These are phyloP conservation scores for Fusarium robinianum DNA, from an alignment of 2,329 filamentous ascomycete genomes.

Conservation along the genomic window DNA sequence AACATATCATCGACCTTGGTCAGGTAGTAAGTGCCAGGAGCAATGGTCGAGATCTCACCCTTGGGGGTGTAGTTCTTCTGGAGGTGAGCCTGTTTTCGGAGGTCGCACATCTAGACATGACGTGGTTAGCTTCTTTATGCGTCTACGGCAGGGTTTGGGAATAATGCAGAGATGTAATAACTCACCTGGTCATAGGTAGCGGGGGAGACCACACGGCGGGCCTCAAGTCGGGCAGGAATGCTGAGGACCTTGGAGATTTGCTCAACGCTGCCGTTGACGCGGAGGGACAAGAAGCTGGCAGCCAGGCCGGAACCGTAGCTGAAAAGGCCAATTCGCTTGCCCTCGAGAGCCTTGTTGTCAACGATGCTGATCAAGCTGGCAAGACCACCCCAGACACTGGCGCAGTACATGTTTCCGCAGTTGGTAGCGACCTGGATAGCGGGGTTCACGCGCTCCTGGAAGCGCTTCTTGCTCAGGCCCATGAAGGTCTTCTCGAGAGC, in stretches of 20 bases:
- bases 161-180: conserved; percentile 16
- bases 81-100: conserved; percentile 82
- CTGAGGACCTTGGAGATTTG: conserved; percentile 69
- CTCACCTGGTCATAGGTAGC: conserved; percentile 75
- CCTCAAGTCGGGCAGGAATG: conserved; percentile 69
- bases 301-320: conserved; percentile 79
- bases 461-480: conserved; percentile 81
- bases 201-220: conserved; percentile 68
- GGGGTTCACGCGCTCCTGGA: conserved; percentile 75
- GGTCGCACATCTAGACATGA: conserved; percentile 68
- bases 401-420: conserved; percentile 72
- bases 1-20: conserved; percentile 84
- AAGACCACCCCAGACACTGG: conserved; percentile 76
- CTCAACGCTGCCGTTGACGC: conserved; percentile 71
- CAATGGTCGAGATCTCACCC: conserved; percentile 69
- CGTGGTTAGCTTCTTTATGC: conserved; percentile 27
- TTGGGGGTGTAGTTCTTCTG: conserved; percentile 77
- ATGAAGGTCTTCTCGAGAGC: conserved; percentile 86
- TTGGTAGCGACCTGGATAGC: conserved; percentile 76
- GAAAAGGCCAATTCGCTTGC: conserved; percentile 77
- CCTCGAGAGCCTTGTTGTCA: conserved; percentile 64
- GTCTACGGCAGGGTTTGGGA: not conserved
- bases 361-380: conserved; percentile 70
- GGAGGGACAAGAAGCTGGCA: conserved; percentile 74
- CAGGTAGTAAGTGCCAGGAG: conserved; percentile 75